Percentiles rank a stretch among this genome's conserved stretches.
Conservation (phyloP, 306 rosid genomes). For the Acacia melanoxylon region DNA sequence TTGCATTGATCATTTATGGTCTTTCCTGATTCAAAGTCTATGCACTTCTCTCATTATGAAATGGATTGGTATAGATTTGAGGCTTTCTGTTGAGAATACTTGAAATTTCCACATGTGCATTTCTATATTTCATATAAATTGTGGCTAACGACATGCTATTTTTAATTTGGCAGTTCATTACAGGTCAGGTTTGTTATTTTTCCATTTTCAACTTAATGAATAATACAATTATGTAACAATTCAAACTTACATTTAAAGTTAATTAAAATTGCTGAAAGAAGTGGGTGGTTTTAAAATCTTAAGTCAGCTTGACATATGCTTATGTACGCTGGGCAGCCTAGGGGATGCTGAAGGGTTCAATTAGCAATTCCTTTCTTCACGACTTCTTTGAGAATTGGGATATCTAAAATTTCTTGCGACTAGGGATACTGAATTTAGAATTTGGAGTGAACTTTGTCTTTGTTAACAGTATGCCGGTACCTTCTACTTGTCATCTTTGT, state of each 20-base stretch:
- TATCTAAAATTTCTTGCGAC: slow-evolving; percentile 13
- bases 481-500: not conserved
- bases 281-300: slow-evolving; percentile 13
- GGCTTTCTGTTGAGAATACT: not conserved
- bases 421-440: not conserved
- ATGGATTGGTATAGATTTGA: not conserved
- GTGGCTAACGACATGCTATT: not conserved
- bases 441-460: not conserved
- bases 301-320: not conserved
- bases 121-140: not conserved
- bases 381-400: not conserved
- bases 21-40: not conserved
- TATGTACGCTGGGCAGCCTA: not conserved
- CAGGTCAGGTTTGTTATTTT: not conserved
- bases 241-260: not conserved
- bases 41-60: not conserved
- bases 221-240: not conserved
- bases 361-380: not conserved
- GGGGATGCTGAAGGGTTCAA: not conserved
- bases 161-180: not conserved
- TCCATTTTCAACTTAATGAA: not conserved
- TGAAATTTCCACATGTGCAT: not conserved
- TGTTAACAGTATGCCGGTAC: not conserved
- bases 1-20: not conserved
- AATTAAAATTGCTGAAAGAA: slow-evolving; percentile 18